Base-by-base conservation (phyloP, 2,329 filamentous ascomycete species). In the Curvularia verruculosa region DNA sequence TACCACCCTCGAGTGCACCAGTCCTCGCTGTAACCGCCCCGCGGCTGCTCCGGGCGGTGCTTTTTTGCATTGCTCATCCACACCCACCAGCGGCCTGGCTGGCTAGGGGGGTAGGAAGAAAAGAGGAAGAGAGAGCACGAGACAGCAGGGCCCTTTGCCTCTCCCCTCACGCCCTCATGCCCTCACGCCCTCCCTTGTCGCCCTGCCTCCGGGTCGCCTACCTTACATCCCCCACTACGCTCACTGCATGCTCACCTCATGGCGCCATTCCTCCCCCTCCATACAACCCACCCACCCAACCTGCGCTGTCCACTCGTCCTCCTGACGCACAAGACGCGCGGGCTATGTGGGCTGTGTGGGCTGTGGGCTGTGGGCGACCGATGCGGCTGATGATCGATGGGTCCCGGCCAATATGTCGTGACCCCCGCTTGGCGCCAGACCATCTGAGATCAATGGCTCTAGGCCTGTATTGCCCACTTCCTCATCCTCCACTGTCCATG, bases 351-450 rank as follows among this genome's bases (percentile, higher is more conserved):
- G 57, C 64, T 61, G 58, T 31, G 29, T 31, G 29, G 29, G 29
- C 29, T 31, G 29, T 31, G 29, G 29, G 29, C 29, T 31, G 29
- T 55, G 59, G 60, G 58, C 51, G 58, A 60, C 59, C 65, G 58
- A 75, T 75, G 73, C 72, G 73, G 73, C 73, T 76, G 74, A 76
- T 73, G 72, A 74, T 73, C 69, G 61, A 70, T 65, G 66, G 65
- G 63, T 49, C 54, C 50, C 49, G 31, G 50, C 66, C 73, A 75
- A 75, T 74, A 72, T 24, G 71, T 69, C 41, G 28, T 67, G 66
- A 65, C 70, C 63, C 65, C 65, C 56, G 63, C 73, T 75, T 74
- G 71, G 73, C 72, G 68, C 61, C 68, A 73, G 68, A 70, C 70
- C 70, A 72, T 73, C 69, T 74, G 56, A 71, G 72, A 73, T 75